Conservation (phyloP, 768 basidiomycete species). For the Tulasnella sp. region DNA sequence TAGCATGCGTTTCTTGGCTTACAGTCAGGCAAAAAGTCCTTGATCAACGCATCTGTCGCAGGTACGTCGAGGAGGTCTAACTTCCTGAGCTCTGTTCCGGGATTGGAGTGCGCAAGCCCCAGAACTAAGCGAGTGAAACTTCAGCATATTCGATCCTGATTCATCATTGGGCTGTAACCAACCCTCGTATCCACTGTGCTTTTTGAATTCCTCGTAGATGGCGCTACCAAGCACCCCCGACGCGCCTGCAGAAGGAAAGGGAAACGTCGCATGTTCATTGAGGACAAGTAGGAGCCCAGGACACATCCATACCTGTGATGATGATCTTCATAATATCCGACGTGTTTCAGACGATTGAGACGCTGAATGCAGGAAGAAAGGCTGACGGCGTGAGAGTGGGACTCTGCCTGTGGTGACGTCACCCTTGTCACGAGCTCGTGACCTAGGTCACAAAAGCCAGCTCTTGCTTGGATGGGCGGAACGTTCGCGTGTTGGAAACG, state of each 20-base stretch:
- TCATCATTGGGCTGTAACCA: constrained; percentile 28
- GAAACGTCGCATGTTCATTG: not conserved
- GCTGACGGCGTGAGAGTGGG: not conserved
- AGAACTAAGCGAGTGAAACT: constrained; percentile 41
- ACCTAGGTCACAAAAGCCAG: not conserved
- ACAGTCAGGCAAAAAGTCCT: constrained; percentile 65
- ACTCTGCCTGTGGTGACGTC: not conserved
- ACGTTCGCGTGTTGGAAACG: not conserved
- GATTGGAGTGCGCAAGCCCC: constrained; percentile 69
- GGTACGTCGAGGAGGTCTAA: constrained; percentile 64
- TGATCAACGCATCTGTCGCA: constrained; percentile 54
- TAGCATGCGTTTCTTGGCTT: constrained; percentile 34
- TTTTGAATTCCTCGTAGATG: constrained; percentile 61
- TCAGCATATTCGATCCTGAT: constrained; percentile 23
- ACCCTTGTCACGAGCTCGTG: not conserved
- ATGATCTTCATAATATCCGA: constrained; percentile 28
- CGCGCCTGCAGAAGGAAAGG: constrained; percentile 56
- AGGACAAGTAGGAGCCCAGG: too few species aligned
- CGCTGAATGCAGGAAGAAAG: not conserved
- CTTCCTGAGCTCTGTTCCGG: constrained; percentile 48
- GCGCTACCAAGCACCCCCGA: constrained; percentile 88
- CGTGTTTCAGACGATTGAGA: not conserved
- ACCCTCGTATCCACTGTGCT: constrained; percentile 32
- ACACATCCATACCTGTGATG: constrained; percentile 23
- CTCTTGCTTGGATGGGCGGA: not conserved